These are phyloP conservation scores for Syzygium jambos DNA, from an alignment of 345 rosid species.

Conservation along the genomic window DNA sequence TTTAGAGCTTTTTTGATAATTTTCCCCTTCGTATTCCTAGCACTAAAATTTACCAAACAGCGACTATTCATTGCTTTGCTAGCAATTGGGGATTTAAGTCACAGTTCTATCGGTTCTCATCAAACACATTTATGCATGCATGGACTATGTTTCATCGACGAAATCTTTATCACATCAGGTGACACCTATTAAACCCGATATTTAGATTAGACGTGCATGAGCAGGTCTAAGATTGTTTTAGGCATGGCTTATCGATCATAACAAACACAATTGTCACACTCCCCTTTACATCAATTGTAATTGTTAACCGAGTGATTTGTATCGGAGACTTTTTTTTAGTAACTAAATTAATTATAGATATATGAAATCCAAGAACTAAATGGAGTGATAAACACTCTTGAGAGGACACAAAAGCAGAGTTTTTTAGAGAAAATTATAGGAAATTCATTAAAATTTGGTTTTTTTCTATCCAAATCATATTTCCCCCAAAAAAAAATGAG, in stretches of 20 bases:
- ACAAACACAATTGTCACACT: background rate
- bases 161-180: background rate
- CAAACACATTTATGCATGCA: background rate
- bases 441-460: too few relatives aligned
- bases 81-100: background rate
- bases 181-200: background rate
- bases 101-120: background rate
- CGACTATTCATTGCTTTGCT: background rate
- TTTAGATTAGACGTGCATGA: background rate
- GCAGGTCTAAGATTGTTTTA: background rate
- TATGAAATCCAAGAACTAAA: too few relatives aligned
- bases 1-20: background rate
- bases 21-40: background rate
- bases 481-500: background rate
- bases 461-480: too few relatives aligned
- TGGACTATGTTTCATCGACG: too few relatives aligned
- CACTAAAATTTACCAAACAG: background rate
- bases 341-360: too few relatives aligned
- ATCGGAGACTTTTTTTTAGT: background rate
- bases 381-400: too few relatives aligned
- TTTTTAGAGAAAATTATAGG: too few relatives aligned
- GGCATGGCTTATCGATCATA: background rate
- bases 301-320: background rate
- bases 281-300: background rate
- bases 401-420: too few relatives aligned